A percentile compares a stretch with the other conserved stretches of the same genome.
These are phyloP conservation scores for Sindora glabra DNA, from an alignment of 306 rosid species.

Conservation along the genomic window DNA sequence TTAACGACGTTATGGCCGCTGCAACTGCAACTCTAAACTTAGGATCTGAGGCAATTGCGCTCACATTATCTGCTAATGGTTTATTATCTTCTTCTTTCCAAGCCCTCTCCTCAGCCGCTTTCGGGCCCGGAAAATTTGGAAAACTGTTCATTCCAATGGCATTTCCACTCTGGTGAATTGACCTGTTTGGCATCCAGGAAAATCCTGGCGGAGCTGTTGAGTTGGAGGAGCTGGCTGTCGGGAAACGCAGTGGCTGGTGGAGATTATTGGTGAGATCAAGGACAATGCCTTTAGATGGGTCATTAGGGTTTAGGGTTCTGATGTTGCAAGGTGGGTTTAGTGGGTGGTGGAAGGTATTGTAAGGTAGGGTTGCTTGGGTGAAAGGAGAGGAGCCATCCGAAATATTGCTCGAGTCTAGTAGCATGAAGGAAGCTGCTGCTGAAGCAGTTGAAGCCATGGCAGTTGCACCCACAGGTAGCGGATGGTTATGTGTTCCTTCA, in stretches of 20 bases:
- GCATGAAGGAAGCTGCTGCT: conserved; percentile 60
- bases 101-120: neutral
- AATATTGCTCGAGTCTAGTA: conserved; percentile 48
- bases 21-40: conserved; percentile 88
- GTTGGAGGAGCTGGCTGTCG: conserved; percentile 19
- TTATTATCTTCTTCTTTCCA: conserved; percentile 29
- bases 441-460: conserved; percentile 79
- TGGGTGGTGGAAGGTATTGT: conserved; percentile 24
- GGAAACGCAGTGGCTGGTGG: conserved; percentile 3
- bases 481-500: conserved; percentile 96
- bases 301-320: conserved; percentile 35
- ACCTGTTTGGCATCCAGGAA: conserved; percentile 38
- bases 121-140: neutral
- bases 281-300: conserved; percentile 54
- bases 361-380: conserved; percentile 29
- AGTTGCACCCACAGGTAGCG: conserved; percentile 89
- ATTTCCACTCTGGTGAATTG: conserved; percentile 2
- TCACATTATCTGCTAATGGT: conserved; percentile 37
- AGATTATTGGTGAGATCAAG: conserved; percentile 52
- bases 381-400: conserved; percentile 21
- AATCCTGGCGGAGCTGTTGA: conserved; percentile 22
- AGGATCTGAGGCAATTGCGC: conserved; percentile 82
- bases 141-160: conserved; percentile 8
- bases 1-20: conserved; percentile 66
- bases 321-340: conserved; percentile 19